Base-by-base conservation (phyloP, 257 asterid species). In the Nicotiana sylvestris region DNA sequence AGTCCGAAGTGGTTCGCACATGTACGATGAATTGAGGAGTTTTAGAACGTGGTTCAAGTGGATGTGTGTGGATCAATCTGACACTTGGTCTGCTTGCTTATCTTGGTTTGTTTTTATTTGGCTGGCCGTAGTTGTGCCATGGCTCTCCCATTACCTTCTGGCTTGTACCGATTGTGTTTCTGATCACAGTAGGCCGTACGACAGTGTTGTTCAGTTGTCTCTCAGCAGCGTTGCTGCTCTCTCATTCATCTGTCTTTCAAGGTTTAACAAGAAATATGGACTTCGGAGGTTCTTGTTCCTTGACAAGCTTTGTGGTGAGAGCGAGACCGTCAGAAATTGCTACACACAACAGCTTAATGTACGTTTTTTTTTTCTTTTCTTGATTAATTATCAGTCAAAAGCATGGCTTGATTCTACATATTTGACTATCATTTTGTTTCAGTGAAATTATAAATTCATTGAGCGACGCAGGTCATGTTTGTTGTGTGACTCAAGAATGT, bases 51-150 rank as follows among this genome's bases (percentile, higher is more conserved):
- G 99, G 97, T 90, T 94, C 16, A 89, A 86, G 81, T 96, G 98
- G 96, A 90, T 96, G 82, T 94, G 97, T 86, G 98, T 94, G 64
- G 99, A 96, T 61, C 99, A 96, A 66, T 94, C 99, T 4, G 87
- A 64, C 62, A 62, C 90, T 2, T 87, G 89, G 92, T 86, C 91
- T 17, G 68, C 92, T 35, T 87, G 87, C 69, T 90, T 96, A 56
- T 96, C 98, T 46, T 96, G 98, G 97, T 62, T 88, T 80, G 92
- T 94, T 7, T 94, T 94, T 81, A 8, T 92, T 1, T 49, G 85
- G 1, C 64, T 94, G 43, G 92, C 90, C 4, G 88, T 94, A 15
- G 65, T 87, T n/a, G 93, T 95, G 1, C 99, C 99, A 0, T 88
- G 89, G 43, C 18, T 94, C 43, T 96, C 97, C n/a, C 97, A 96